phyloP scores from a whole-genome alignment of 208 protist species.

The Trypanosoma congolense region DNA sequence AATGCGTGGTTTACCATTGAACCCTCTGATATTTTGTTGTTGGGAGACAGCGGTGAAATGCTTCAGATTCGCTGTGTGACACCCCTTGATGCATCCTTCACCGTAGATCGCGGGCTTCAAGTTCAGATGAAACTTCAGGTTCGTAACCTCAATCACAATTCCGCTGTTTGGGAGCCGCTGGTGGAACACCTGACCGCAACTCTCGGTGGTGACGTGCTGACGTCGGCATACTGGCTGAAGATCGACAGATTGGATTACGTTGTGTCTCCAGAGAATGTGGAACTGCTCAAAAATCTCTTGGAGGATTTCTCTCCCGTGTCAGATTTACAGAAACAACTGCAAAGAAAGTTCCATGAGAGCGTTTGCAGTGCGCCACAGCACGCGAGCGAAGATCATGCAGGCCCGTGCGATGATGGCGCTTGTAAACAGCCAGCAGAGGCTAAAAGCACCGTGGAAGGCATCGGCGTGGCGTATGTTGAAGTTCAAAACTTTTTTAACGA shows the following conservation, averaged over 20 bases:
- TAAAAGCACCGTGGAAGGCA: slow-evolving; percentile 21
- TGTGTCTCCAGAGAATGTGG: slow-evolving; percentile 68
- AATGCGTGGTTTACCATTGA: slow-evolving; percentile 62
- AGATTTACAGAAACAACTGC: slow-evolving; percentile 49
- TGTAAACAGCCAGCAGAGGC: slow-evolving; percentile 1
- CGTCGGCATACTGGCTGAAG: slow-evolving; percentile 47
- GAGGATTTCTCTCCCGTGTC: slow-evolving; percentile 46
- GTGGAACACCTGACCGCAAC: slow-evolving; percentile 56
- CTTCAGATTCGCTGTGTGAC: slow-evolving; percentile 40
- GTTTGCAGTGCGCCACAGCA: slow-evolving; percentile 18
- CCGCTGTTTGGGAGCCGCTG: slow-evolving; percentile 79
- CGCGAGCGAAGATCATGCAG: slow-evolving; percentile 17
- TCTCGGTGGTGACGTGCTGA: slow-evolving; percentile 41
- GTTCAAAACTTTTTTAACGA: slow-evolving; percentile 58
- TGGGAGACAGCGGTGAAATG: slow-evolving; percentile 53
- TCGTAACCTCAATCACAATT: slow-evolving; percentile 65
- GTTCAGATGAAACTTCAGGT: slow-evolving; percentile 42
- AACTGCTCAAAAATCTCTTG: slow-evolving; percentile 38
- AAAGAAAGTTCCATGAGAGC: slow-evolving; percentile 40
- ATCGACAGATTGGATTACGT: slow-evolving; percentile 69
- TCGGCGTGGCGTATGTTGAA: slow-evolving; percentile 24
- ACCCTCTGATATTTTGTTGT: slow-evolving; percentile 52
- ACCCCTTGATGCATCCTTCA: slow-evolving; percentile 28
- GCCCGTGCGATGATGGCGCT: slow-evolving; percentile 17
- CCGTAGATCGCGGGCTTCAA: slow-evolving; percentile 48